Base-by-base conservation (phyloP, 2,329 filamentous ascomycete species). In the Sarocladiaceae sp. region DNA sequence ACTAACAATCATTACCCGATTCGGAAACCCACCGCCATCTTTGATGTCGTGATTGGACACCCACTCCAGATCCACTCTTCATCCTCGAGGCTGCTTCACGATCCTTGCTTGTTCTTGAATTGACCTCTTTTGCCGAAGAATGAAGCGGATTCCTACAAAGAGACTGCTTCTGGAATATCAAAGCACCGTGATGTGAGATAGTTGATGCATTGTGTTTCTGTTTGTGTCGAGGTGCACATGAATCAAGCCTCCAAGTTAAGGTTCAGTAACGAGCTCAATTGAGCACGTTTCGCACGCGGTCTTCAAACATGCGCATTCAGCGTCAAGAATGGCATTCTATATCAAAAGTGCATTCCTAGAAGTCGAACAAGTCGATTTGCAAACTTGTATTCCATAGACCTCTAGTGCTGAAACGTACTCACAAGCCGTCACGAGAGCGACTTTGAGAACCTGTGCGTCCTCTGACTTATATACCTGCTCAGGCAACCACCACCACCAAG, bases 381-480 rank as follows among this genome's bases (percentile, higher is more conserved):
- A n/a, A n/a, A n/a, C n/a, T n/a, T n/a, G 23, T 10, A 40, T 40
- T 10, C 6, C 18, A 10, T 37, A n/a, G 35, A 20, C 8, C 17
- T 40, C 37, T 22, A 10, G 4, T 17, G 4, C 37, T 23, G 37
- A 40, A 40, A 40, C 37, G 7, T 22, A 15, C 37, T 4, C 17
- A 23, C 8, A 22, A 10, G 37, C 4, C n/a, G 17, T 13, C 8
- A 12, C 4, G 44, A 33, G 44, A 48, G 44, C 44, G n/a, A 7
- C 26, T 48, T 48, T 48, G 44, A 48, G 44, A 48, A 31, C 44
- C 44, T 48, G 11, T 48, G 44, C 28, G 44, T 31, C 44, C 25
- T 10, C 12, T 11, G n/a, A n/a, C n/a, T n/a, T n/a, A n/a, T n/a
- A n/a, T n/a, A n/a, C n/a, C n/a, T n/a, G 15, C 29, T 33, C 29